Conservation (phyloP, 805 yeast species). For the Pichia nakasei region DNA sequence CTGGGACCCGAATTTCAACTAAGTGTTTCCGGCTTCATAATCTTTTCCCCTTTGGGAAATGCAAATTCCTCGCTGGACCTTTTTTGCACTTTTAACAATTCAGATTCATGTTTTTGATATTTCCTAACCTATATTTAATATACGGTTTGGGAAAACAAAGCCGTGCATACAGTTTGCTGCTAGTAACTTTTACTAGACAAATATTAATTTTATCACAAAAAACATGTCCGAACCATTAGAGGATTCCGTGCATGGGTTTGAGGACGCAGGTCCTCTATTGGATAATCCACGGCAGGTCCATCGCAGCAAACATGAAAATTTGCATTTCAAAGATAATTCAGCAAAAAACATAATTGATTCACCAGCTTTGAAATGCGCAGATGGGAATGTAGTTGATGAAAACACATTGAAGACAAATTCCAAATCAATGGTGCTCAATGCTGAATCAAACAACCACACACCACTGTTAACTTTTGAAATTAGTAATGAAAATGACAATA, state of each 20-base stretch:
- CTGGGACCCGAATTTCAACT: too few relatives aligned
- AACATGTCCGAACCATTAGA: too few relatives aligned
- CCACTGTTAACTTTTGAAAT: slow-evolving; percentile 4
- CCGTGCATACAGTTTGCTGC: too few relatives aligned
- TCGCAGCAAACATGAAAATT: neutral
- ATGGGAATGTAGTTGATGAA: neutral
- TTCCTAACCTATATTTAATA: too few relatives aligned
- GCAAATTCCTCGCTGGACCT: too few relatives aligned
- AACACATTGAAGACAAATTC: neutral
- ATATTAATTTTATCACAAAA: too few relatives aligned
- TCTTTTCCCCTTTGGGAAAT: too few relatives aligned
- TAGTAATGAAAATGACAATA: neutral
- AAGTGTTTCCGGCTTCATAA: too few relatives aligned
- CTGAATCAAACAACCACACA: slow-evolving; percentile 3
- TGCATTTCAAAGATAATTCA: neutral
- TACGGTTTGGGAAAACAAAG: too few relatives aligned
- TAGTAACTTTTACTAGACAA: too few relatives aligned
- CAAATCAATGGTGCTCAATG: neutral
- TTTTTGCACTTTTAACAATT: too few relatives aligned
- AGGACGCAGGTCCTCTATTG: neutral
- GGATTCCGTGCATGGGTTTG: neutral
- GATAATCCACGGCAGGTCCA: neutral
- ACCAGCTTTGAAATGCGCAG: neutral
- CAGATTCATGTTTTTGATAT: too few relatives aligned
- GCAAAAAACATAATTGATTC: neutral